Percentiles rank a stretch among this genome's conserved stretches.
These are phyloP conservation scores for Aspergillus sp. DNA, from an alignment of 2,329 filamentous ascomycete genomes.

Conservation along the genomic window DNA sequence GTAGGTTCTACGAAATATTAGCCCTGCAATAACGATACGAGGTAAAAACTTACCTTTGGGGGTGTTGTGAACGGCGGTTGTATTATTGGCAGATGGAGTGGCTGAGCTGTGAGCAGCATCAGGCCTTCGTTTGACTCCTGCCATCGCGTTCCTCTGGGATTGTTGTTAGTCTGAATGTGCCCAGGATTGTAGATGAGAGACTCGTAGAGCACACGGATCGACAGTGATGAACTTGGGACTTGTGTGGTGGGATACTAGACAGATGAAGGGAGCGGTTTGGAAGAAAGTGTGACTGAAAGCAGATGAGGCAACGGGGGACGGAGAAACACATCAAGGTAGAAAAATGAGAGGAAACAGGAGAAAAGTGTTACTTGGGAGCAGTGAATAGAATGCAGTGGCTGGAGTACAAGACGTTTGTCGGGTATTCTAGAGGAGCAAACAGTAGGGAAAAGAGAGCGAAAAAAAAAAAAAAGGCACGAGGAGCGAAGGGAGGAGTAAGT, in stretches of 20 bases:
- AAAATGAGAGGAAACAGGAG: background rate
- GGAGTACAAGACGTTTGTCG: conserved; percentile 11
- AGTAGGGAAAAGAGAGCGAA: background rate
- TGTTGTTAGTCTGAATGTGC: conserved; percentile 2
- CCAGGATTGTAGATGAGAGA: background rate
- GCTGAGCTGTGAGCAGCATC: conserved; percentile 26
- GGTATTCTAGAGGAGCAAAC: background rate
- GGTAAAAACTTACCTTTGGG: conserved; percentile 22
- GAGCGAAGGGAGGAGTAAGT: background rate
- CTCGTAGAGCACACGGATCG: background rate
- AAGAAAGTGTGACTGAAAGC: background rate
- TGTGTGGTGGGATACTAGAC: background rate
- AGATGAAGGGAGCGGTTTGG: background rate
- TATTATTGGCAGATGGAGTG: conserved; percentile 16
- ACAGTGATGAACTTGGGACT: background rate
- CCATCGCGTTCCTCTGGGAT: conserved; percentile 32
- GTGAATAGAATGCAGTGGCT: background rate
- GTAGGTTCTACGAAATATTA: conserved; percentile 19
- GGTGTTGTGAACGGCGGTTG: conserved; percentile 19
- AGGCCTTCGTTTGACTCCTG: conserved; percentile 37
- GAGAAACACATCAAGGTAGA: background rate
- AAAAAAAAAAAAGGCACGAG: conserved; percentile 1
- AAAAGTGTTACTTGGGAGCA: conserved; percentile 1
- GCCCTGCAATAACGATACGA: background rate
- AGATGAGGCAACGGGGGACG: background rate